phyloP scores from a whole-genome alignment of 2,329 filamentous ascomycete genomes.

The Fusarium illudens region DNA sequence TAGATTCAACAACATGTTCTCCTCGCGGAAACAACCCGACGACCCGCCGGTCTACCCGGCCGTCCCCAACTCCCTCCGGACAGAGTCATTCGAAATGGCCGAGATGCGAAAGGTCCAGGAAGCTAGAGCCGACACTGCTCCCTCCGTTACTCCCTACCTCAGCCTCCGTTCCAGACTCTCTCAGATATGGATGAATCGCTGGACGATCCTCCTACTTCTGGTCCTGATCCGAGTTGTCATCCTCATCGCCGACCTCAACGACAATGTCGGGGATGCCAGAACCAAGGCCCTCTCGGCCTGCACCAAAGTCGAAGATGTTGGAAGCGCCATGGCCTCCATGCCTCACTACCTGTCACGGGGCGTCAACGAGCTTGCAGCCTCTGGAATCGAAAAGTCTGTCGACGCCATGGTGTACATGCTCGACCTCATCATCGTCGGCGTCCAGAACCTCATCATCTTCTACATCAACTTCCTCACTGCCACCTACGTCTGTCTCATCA shows the following conservation, averaged over 20 bases:
- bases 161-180: conserved; percentile 89
- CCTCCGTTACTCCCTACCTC: conserved; percentile 87
- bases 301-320: conserved; percentile 89
- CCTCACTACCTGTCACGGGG: conserved; percentile 91
- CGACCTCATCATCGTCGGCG: conserved; percentile 78
- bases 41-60: conserved; percentile 46
- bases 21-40: conserved; percentile 46
- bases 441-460: conserved; percentile 90
- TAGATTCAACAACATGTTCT: conserved; percentile 51
- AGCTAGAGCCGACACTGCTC: conserved; percentile 64
- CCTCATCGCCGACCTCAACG: conserved; percentile 75
- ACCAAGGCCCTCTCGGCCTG: conserved; percentile 87
- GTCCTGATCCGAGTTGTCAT: conserved; percentile 84
- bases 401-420: conserved; percentile 82
- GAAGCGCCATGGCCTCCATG: conserved; percentile 97
- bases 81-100: conserved; percentile 49
- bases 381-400: conserved; percentile 81
- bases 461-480: conserved; percentile 90
- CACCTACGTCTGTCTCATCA: conserved; percentile 90
- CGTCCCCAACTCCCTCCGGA: conserved; percentile 50
- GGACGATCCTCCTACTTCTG: conserved; percentile 89
- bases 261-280: conserved; percentile 79
- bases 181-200: conserved; percentile 97
- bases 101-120: conserved; percentile 45
- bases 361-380: conserved; percentile 85